A percentile compares a stretch with the other conserved stretches of the same genome.
Evolutionary conservation across 2,329 filamentous ascomycete species (phyloP).

Genomic region (Colletotrichum echinochloae): DNA sequence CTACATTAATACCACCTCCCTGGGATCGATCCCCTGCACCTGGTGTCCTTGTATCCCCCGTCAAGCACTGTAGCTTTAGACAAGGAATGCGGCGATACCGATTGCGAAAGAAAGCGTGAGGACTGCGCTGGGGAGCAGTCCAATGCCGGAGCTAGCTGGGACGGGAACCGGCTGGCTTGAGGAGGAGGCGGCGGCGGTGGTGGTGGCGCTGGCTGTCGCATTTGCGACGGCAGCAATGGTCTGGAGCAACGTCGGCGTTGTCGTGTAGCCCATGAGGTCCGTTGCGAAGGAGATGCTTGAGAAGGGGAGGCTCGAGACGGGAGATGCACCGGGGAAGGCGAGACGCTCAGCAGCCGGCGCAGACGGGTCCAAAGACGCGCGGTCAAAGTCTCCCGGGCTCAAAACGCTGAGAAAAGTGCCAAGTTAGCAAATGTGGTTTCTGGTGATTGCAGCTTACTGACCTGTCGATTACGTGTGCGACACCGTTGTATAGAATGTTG

Average conservation of each 20-base stretch:
- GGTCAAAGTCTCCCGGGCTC: conserved; percentile 46
- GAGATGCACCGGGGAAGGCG: conserved; percentile 45
- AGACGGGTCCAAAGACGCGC: conserved; percentile 43
- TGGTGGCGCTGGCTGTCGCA: background rate
- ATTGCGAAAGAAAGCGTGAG: conserved; percentile 1
- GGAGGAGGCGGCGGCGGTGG: conserved; percentile 15
- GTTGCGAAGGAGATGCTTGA: conserved; percentile 43
- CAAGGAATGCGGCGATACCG: background rate
- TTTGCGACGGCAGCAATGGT: conserved; percentile 45
- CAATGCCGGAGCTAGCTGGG: background rate
- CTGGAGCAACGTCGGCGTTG: conserved; percentile 45
- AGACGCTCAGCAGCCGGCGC: conserved; percentile 44
- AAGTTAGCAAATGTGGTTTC: background rate
- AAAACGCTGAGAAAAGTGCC: conserved; percentile 42
- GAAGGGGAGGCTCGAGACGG: conserved; percentile 46
- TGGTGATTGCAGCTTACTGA: conserved; percentile 14
- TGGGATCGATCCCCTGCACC: background rate
- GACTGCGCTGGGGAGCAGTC: background rate
- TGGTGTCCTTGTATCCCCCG: accelerated
- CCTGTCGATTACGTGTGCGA: conserved; percentile 50
- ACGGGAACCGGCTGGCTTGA: conserved; percentile 10
- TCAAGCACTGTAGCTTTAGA: background rate
- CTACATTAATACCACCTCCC: background rate
- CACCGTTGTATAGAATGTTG: conserved; percentile 48
- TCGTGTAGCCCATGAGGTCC: conserved; percentile 44